Base-by-base conservation (phyloP, 192 early-diverging fungal genomes). In the Entomortierella chlamydospora region DNA sequence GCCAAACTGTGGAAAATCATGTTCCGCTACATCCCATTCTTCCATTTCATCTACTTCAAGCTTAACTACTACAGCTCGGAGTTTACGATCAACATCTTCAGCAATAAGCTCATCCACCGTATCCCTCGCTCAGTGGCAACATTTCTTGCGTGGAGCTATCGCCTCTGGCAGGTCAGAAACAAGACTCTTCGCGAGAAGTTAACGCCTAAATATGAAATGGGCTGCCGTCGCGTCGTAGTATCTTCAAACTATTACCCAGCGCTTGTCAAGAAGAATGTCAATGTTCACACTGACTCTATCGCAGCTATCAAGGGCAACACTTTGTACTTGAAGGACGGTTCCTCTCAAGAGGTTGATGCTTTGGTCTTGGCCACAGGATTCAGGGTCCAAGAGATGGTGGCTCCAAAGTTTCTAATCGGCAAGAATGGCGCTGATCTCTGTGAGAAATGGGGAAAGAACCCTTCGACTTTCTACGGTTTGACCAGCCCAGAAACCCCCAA, bases 341-440 rank as follows among this genome's bases (percentile, higher is more conserved):
- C 51, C 17, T 41, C 50, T 17, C 72, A 80, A 51, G 82, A 87
- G 33, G 70, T 69, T 4, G 88, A 89, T 54, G 82, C 84, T 17
- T n/a, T 89, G 56, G 67, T 88, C 29, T 58, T 84, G 22, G 88
- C 86, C 13, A 89, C 88, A 18, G 88, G 88, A 5, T 89, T 88
- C 62, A 57, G 85, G 33, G 76, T 81, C 12, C 81, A 80, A 39
- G 62, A 80, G 4, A 51, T 70, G 29, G 60, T 84, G n/a, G 47
- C 68, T 23, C 63, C 59, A 20, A 67, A 81, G 23, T 73, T 72
- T 56, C 22, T 87, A 2, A 61, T 62, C 29, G 87, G 87, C 52
- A 79, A 71, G 30, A 56, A 64, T 18, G 55, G 69, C 15, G 41
- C 59, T 13, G 71, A 69, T 56, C 43, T 86, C 20, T 25, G 65